A percentile compares a stretch with the other conserved stretches of the same genome.
phyloP scores from a whole-genome alignment of 1,284 basidiomycete genomes.

The Tetrapyrgos nigripes region DNA sequence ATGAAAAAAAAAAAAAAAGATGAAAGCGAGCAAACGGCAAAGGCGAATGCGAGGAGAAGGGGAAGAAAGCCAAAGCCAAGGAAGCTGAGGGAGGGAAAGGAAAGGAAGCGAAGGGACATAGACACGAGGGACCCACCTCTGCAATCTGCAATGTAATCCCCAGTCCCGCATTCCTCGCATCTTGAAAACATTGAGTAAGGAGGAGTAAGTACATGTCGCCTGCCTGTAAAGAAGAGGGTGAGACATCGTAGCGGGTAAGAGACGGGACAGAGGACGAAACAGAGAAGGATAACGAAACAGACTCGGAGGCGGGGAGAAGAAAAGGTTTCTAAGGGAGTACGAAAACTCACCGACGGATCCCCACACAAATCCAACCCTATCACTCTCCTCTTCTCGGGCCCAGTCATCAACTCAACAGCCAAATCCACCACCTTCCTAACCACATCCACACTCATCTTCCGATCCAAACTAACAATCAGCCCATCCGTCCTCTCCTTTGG shows the following conservation, averaged over 20 bases:
- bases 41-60: too few species aligned
- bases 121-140: constrained; percentile 70
- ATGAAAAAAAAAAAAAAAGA: too few species aligned
- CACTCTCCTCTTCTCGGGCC: constrained; percentile 66
- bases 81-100: too few species aligned
- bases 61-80: too few species aligned
- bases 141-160: constrained; percentile 82
- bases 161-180: constrained; percentile 64
- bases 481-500: constrained; percentile 54
- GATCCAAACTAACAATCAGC: constrained; percentile 76
- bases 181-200: constrained; percentile 59
- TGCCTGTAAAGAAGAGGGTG: too few species aligned
- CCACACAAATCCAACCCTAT: constrained; percentile 86
- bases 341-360: constrained; percentile 56
- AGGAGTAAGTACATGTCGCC: constrained; percentile 55
- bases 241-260: too few species aligned
- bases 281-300: too few species aligned
- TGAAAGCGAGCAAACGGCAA: too few species aligned
- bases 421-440: constrained; percentile 62
- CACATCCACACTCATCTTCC: constrained; percentile 60
- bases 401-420: constrained; percentile 58
- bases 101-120: too few species aligned
- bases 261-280: too few species aligned
- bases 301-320: not conserved
- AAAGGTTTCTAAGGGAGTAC: not conserved